Evolutionary conservation across 1,284 basidiomycete genomes (phyloP), one percentile per base, ranked within the genome.

Genomic region (Schizopora paradoxa): DNA sequence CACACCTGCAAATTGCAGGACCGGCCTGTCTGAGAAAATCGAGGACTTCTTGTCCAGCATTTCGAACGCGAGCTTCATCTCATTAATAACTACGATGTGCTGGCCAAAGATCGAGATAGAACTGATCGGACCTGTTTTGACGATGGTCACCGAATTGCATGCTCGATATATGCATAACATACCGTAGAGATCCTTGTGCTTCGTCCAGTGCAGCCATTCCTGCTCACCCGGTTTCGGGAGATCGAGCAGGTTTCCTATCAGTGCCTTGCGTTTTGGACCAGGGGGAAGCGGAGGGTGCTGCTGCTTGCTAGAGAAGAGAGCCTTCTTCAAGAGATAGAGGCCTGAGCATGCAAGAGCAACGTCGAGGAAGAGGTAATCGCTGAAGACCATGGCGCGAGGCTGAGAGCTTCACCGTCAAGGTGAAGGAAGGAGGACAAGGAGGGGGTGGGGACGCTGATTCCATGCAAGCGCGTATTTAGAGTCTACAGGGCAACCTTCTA

Each of bases 71-170:
- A 42, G 40, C n/a, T 45, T 16, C 10, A 36, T 16, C 10, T 51
- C 39, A 40, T 54, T 58, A 21, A 58, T 23, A 7, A 58, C 45
- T 13, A 58, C 44, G 39, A 58, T 45, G n/a, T 49, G 45, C 21
- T 50, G 47, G 7, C 49, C 48, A 23, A 55, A 47, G 18, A 54
- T 43, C 7, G 48, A 44, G 2, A 53, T 40, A 21, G 54, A 48
- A 13, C 3, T 35, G 3, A 35, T 35, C 18, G 33, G 33, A 22
- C 33, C 33, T 35, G n/a, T n/a, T n/a, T n/a, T n/a, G n/a, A n/a
- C n/a, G n/a, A 13, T 10, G 10, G 3, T 4, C 14, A 35, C 11
- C 28, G 28, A 8, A 31, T 8, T 8, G n/a, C 18, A 19, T 14
- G 14, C 18, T 14, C 22, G 10, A 4, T 6, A 35, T 6, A 8